These are phyloP conservation scores for Cnidoscolus chayamansa DNA, from an alignment of 441 rosid genomes.

Conservation along the genomic window DNA sequence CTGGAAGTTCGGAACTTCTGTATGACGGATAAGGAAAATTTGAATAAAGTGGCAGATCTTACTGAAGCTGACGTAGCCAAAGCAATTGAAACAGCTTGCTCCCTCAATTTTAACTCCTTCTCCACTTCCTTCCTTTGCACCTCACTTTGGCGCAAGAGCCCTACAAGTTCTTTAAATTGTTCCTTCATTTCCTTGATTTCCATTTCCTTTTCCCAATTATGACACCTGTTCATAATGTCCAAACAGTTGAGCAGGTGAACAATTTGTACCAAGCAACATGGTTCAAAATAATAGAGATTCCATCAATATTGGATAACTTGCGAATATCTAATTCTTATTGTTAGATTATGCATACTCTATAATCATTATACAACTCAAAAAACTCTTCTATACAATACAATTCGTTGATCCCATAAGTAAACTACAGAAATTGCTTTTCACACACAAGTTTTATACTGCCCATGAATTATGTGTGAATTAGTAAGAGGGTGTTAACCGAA, in stretches of 20 bases:
- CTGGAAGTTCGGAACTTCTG: background rate
- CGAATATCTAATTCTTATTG: no score
- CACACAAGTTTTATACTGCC: background rate
- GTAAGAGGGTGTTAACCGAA: background rate
- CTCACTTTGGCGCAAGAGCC: constrained; percentile 74
- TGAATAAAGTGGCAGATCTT: constrained; percentile 21
- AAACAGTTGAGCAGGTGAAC: background rate
- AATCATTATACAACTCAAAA: background rate
- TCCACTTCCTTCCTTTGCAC: constrained; percentile 69
- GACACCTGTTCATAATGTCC: constrained; percentile 54
- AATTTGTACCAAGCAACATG: constrained; percentile 1
- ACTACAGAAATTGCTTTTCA: background rate
- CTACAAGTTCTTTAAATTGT: constrained; percentile 84
- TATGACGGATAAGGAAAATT: constrained; percentile 18
- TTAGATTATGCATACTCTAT: no score
- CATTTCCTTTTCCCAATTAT: constrained; percentile 81
- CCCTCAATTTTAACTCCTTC: constrained; percentile 77
- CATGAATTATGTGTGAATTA: background rate
- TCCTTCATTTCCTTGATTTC: constrained; percentile 95
- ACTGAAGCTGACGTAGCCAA: constrained; percentile 70
- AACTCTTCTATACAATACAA: no score
- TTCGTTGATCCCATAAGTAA: no score
- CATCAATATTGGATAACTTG: no score
- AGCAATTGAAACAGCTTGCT: constrained; percentile 64
- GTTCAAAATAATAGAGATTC: background rate